Percentiles rank a stretch among this genome's conserved stretches.
Evolutionary conservation across 148 eudicot genomes (phyloP).

Genomic region (Diospyros kaki): DNA sequence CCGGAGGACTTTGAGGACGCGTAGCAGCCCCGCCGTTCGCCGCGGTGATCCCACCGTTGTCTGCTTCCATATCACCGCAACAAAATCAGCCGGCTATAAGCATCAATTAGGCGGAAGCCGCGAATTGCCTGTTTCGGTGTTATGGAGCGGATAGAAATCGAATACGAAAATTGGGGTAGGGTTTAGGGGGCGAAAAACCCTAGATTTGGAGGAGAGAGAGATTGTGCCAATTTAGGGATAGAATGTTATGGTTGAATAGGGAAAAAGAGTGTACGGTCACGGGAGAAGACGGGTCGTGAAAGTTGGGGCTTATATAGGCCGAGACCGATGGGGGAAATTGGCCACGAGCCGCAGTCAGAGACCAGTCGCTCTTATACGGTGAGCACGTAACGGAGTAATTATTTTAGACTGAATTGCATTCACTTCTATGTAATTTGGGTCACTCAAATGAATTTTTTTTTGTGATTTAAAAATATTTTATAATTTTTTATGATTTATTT

Average conservation of each 20-base stretch:
- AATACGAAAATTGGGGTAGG: background rate
- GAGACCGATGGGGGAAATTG: background rate
- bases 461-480: too few relatives aligned
- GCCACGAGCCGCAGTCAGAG: too few relatives aligned
- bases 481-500: too few relatives aligned
- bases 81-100: background rate
- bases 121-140: background rate
- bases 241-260: background rate
- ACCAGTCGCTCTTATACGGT: too few relatives aligned
- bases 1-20: background rate
- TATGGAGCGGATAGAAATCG: background rate
- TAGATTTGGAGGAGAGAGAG: background rate
- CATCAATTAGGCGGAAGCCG: background rate
- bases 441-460: too few relatives aligned
- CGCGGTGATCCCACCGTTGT: background rate
- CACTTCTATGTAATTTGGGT: too few relatives aligned
- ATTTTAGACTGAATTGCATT: too few relatives aligned
- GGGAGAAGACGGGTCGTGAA: background rate
- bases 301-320: background rate
- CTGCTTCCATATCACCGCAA: background rate
- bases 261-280: background rate
- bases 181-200: background rate
- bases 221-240: background rate
- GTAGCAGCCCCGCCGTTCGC: slow-evolving; percentile 5
- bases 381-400: too few relatives aligned